Evolutionary conservation across 495 filamentous ascomycete genomes (phyloP).

Genomic region (Annulohypoxylon stygium): DNA sequence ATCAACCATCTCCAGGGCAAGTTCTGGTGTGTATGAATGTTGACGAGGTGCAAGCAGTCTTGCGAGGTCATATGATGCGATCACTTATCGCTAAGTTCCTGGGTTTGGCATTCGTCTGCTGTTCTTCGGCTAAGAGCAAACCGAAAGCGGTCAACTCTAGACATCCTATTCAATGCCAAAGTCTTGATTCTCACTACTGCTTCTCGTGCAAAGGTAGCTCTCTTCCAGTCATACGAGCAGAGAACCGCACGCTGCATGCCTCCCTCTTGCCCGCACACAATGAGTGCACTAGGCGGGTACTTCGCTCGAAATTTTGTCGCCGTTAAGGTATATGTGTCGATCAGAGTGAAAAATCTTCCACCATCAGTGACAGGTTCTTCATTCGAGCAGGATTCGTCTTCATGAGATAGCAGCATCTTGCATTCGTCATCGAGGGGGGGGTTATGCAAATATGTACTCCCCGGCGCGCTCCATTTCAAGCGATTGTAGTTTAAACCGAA

Average conservation of each 20-base stretch:
- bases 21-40: background rate
- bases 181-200: background rate
- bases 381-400: background rate
- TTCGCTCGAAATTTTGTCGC: background rate
- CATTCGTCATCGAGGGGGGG: too few relatives aligned
- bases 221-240: background rate
- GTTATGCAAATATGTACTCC: too few relatives aligned
- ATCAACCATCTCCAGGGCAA: background rate
- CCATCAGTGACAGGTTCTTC: background rate
- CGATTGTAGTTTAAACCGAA: too few relatives aligned
- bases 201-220: background rate
- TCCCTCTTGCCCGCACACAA: background rate
- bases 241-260: background rate
- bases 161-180: background rate
- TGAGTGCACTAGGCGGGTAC: background rate
- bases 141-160: background rate
- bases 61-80: background rate
- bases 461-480: too few relatives aligned
- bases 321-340: background rate
- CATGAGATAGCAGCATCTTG: too few relatives aligned
- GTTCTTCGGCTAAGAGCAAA: background rate
- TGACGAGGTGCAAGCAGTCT: background rate
- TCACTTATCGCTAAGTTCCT: background rate
- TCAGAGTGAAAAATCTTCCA: background rate
- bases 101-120: background rate